These are phyloP conservation scores for Cyclotella baltica DNA, from an alignment of 108 stramenopile species.

Conservation along the genomic window DNA sequence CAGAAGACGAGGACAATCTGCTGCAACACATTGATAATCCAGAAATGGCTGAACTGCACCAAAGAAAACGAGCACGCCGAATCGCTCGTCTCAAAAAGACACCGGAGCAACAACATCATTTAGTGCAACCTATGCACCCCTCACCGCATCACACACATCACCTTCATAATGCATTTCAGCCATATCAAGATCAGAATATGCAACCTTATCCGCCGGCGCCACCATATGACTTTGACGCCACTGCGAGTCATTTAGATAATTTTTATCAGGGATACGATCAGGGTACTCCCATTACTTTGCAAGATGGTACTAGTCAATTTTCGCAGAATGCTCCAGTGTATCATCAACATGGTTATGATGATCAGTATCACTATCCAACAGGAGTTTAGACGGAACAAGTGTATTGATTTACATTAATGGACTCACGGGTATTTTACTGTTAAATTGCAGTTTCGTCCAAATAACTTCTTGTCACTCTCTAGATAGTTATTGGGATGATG, in stretches of 20 bases:
- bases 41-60: background rate
- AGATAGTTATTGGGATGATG: too few species aligned
- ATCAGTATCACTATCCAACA: constrained; percentile 7
- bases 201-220: background rate
- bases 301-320: constrained; percentile 3
- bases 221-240: constrained; percentile 6
- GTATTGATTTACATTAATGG: background rate
- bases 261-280: constrained; percentile 4
- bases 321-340: constrained; percentile 1
- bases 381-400: background rate
- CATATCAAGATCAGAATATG: background rate
- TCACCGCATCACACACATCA: background rate
- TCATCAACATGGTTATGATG: background rate
- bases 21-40: background rate
- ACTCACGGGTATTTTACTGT: too few species aligned
- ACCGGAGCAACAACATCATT: constrained; percentile 1
- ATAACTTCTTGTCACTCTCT: too few species aligned
- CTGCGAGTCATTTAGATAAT: background rate
- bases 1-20: background rate
- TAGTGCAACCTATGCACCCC: background rate
- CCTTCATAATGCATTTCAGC: background rate
- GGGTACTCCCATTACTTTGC: background rate
- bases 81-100: background rate
- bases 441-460: background rate
- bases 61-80: constrained; percentile 9